Base-by-base conservation (phyloP, 768 basidiomycete genomes). In the Pholiota microspora region DNA sequence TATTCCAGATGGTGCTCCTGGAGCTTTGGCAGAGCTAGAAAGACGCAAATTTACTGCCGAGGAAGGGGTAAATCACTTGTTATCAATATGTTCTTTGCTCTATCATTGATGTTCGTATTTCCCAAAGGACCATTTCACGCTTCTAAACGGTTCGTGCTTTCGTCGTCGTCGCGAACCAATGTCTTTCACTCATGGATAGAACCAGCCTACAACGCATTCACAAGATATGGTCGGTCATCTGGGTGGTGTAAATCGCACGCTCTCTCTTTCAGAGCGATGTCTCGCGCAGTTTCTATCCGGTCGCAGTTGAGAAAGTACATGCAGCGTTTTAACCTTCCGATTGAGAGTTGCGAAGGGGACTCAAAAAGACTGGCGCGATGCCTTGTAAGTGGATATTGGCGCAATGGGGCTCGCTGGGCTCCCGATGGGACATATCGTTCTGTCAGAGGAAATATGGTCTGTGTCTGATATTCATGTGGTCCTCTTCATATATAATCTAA, bases 41-140 rank as follows among this genome's bases (percentile, higher is more conserved):
- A 79, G 94, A 48, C 75, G 97, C 54, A 98, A 98, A 67, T 98
- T 98, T 63, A 98, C 94, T 0, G 94, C 95, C 0, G 95, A 98
- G 70, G 97, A 99, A 82, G 97, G 97, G 64, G 94, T 94, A n/a
- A n/a, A n/a, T n/a, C n/a, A n/a, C n/a, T n/a, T n/a, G n/a, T n/a
- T n/a, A n/a, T n/a, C n/a, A n/a, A n/a, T n/a, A n/a, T n/a, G n/a
- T n/a, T n/a, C n/a, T n/a, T n/a, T n/a, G n/a, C n/a, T n/a, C n/a
- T n/a, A n/a, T n/a, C n/a, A n/a, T n/a, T n/a, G n/a, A n/a, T n/a
- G n/a, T n/a, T n/a, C n/a, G n/a, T 27, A 25, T 31, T 36, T 18
- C 36, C n/a, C n/a, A n/a, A n/a, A 96, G 94, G 97, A 99, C 66
- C 97, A 99, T 67, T 74, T 98, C 18, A 98, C 97, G 3, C 73